Evolutionary conservation across 768 basidiomycete species (phyloP), one percentile per base, ranked within the genome.

Genomic region (Pleurotus pulmonarius): DNA sequence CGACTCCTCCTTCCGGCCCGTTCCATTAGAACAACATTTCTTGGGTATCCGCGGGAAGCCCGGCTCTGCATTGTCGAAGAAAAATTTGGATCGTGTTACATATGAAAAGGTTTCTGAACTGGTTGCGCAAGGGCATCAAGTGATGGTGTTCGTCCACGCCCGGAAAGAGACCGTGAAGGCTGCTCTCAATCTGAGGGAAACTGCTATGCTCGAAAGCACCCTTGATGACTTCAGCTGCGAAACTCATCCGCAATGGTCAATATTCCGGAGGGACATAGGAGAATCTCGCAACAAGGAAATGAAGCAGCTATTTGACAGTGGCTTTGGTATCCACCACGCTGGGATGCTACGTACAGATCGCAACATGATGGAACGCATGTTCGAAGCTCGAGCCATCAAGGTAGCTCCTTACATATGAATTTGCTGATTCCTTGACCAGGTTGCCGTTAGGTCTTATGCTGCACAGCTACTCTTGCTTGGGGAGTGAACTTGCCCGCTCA

Each of bases 81-180:
- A 83, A 64, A 96, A 95, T 63, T 78, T 98, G 51, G 97, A 99
- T 69, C 75, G 75, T 22, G 92, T 93, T 22, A 87, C 91, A 1
- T 98, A 89, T 63, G 80, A 95, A 63, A 98, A 96, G 72, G 94
- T 98, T 16, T 81, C 88, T 3, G 88, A 90, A 34, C 76, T 98
- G 5, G 91, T 98, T 25, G 78, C 73, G n/a, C 82, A 86, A 62
- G 97, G 95, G 2, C 97, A 99, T 72, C 97, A 98, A 69, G 94
- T 97, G 58, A 98, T 99, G 95, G 95, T 99, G 0, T 99, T 99
- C 65, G 97, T 99, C 7, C 97, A 99, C 69, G 93, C 97, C 12
- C 83, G 97, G 26, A 98, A 97, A 73, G 97, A 98, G 66, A 99
- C 97, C 0, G 97, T 98, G 52, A 97, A 96, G 67, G 83, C 91